A percentile compares a stretch with the other conserved stretches of the same genome.
phyloP scores from a whole-genome alignment of 2,329 filamentous ascomycete genomes.

The Colletotrichum noveboracense region DNA sequence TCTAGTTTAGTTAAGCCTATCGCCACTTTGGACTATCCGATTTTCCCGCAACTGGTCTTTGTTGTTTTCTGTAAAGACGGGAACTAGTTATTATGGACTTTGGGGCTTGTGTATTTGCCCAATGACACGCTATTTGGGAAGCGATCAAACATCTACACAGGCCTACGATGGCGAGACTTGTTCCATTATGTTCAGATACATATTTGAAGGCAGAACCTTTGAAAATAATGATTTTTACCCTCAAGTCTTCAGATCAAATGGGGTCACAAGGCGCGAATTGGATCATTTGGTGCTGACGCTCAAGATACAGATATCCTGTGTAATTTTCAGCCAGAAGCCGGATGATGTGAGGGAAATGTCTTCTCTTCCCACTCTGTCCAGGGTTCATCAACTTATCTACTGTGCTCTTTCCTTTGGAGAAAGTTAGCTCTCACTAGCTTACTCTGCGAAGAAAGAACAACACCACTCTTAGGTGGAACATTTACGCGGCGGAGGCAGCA shows the following conservation, averaged over 20 bases:
- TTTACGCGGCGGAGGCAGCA: too few relatives aligned
- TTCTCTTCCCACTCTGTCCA: accelerated
- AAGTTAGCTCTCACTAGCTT: neutral
- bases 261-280: neutral
- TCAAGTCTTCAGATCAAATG: neutral
- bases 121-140: neutral
- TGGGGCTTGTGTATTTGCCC: neutral
- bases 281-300: neutral
- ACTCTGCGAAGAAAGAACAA: neutral
- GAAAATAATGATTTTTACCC: neutral
- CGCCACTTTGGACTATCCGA: neutral
- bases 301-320: accelerated
- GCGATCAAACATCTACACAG: too few relatives aligned
- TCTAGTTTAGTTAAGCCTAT: neutral
- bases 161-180: neutral
- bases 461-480: neutral
- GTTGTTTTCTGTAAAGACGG: neutral
- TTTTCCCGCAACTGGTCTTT: neutral
- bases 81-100: neutral
- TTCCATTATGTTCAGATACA: neutral
- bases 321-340: neutral
- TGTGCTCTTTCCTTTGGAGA: neutral
- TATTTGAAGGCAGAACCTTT: neutral
- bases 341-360: neutral
- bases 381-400: neutral